These are phyloP conservation scores for Kodamaea lidongshanica DNA, from an alignment of 805 yeast genomes.

Conservation along the genomic window DNA sequence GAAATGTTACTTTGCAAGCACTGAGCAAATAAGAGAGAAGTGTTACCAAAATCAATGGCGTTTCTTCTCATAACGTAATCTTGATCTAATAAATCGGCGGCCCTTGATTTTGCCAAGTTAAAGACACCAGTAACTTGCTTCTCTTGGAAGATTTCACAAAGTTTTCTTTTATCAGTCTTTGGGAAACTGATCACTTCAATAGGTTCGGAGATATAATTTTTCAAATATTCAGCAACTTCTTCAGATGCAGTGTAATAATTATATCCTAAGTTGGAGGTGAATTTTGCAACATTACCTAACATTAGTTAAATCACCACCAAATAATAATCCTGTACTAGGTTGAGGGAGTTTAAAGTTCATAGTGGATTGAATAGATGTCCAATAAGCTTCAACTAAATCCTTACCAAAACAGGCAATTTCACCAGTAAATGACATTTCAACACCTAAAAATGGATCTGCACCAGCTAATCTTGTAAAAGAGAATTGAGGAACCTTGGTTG, in stretches of 20 bases:
- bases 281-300: conserved; percentile 68
- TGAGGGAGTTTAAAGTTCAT: conserved; percentile 94
- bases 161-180: conserved; percentile 83
- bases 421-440: conserved; percentile 99
- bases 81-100: conserved; percentile 74
- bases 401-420: conserved; percentile 96
- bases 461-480: conserved; percentile 98
- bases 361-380: conserved; percentile 95
- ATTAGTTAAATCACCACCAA: conserved; percentile 87
- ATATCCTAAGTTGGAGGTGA: conserved; percentile 70
- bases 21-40: conserved; percentile 78
- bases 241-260: conserved; percentile 71
- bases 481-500: conserved; percentile 97
- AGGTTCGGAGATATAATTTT: conserved; percentile 37
- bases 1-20: conserved; percentile 69
- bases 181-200: conserved; percentile 82
- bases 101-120: conserved; percentile 87
- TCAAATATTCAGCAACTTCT: conserved; percentile 66
- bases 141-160: conserved; percentile 88
- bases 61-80: conserved; percentile 98
- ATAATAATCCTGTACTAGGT: conserved; percentile 83
- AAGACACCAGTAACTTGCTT: conserved; percentile 82
- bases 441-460: conserved; percentile 98
- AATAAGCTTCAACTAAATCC: conserved; percentile 83
- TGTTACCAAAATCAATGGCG: conserved; percentile 95